phyloP scores from a whole-genome alignment of 2,329 filamentous ascomycete genomes.

The Microdochium paspali region DNA sequence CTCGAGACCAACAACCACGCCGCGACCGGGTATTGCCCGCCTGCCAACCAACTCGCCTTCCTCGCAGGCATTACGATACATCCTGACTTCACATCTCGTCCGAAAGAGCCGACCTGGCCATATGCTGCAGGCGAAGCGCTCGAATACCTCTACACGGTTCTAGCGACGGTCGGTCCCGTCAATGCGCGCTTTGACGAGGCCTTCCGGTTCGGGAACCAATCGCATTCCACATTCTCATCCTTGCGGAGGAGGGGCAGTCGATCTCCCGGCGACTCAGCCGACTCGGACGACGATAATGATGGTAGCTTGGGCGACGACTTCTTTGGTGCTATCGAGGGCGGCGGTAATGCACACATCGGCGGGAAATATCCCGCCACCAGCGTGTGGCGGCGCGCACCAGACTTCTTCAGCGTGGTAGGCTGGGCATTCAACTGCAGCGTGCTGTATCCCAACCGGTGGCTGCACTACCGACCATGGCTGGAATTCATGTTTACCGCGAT shows the following conservation, averaged over 20 bases:
- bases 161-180: slow-evolving; percentile 57
- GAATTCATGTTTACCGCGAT: slow-evolving; percentile 70
- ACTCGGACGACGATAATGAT: slow-evolving; percentile 31
- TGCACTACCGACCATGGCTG: slow-evolving; percentile 72
- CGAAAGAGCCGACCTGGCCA: slow-evolving; percentile 48
- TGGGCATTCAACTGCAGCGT: slow-evolving; percentile 92
- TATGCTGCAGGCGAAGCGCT: slow-evolving; percentile 59
- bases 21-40: slow-evolving; percentile 47
- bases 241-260: slow-evolving; percentile 13
- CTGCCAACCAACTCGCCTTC: slow-evolving; percentile 64
- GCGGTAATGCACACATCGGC: slow-evolving; percentile 42
- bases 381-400: slow-evolving; percentile 66
- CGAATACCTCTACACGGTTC: slow-evolving; percentile 59
- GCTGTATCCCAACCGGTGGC: slow-evolving; percentile 64
- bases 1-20: slow-evolving; percentile 27
- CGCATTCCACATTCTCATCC: slow-evolving; percentile 15
- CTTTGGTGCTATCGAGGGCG: slow-evolving; percentile 37
- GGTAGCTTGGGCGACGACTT: slow-evolving; percentile 30
- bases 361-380: slow-evolving; percentile 55
- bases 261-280: slow-evolving; percentile 11
- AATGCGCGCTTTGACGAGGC: slow-evolving; percentile 61
- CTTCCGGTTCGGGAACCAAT: slow-evolving; percentile 54
- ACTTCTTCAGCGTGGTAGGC: slow-evolving; percentile 83
- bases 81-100: slow-evolving; percentile 67
- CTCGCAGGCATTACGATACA: slow-evolving; percentile 77